These are phyloP conservation scores for Verticillium nonalfalfae DNA, from an alignment of 2,329 filamentous ascomycete genomes.

Conservation along the genomic window DNA sequence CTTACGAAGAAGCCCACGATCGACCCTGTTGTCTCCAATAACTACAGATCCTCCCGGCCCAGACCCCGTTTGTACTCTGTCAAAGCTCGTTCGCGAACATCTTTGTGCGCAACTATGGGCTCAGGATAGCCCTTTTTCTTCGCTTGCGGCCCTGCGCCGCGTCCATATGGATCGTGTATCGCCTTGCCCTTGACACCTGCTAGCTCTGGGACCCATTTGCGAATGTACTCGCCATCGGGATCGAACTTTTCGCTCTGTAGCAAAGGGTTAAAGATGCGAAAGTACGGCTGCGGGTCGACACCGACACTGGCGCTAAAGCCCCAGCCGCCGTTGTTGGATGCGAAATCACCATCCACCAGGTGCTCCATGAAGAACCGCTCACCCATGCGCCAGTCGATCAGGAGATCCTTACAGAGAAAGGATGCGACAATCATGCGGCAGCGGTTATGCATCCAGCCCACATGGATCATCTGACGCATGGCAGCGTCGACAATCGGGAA, in stretches of 20 bases:
- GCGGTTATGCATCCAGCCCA: conserved; percentile 79
- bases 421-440: conserved; percentile 79
- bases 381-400: conserved; percentile 78
- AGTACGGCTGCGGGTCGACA: conserved; percentile 84
- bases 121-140: conserved; percentile 66
- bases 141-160: conserved; percentile 52
- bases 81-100: conserved; percentile 60
- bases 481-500: conserved; percentile 82
- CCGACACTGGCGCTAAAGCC: conserved; percentile 57
- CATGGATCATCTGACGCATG: conserved; percentile 67
- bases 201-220: conserved; percentile 76
- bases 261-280: conserved; percentile 82
- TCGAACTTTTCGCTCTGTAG: conserved; percentile 86
- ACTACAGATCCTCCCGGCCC: conserved; percentile 18
- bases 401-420: conserved; percentile 73
- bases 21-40: not conserved
- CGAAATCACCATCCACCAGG: conserved; percentile 73
- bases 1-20: too few relatives aligned
- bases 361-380: conserved; percentile 80
- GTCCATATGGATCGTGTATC: conserved; percentile 74
- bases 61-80: conserved; percentile 63
- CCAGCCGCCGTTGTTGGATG: conserved; percentile 65
- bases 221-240: conserved; percentile 69
- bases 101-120: conserved; percentile 69
- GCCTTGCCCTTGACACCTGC: conserved; percentile 55